Evolutionary conservation across 805 yeast species (phyloP).

Genomic region (Yamadazyma takamatsuzukensis): DNA sequence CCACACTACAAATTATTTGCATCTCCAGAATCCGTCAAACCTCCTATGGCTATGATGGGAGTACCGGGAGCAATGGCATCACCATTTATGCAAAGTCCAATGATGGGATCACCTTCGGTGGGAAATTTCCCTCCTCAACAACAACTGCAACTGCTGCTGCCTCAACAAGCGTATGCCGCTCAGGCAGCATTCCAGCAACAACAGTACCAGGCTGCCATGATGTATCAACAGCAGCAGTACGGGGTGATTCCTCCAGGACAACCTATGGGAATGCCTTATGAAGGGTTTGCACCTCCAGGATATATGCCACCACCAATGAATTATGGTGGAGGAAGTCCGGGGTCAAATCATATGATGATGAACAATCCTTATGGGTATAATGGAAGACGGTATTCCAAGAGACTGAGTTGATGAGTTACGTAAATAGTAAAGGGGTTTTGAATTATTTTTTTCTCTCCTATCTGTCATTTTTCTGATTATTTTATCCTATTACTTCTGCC

Average conservation of each 20-base stretch:
- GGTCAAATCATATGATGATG: slow-evolving; percentile 6
- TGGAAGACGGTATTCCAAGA: slow-evolving; percentile 15
- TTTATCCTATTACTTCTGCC: too few relatives aligned
- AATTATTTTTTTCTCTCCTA: not conserved
- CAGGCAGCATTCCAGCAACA: slow-evolving; percentile 35
- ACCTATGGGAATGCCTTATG: slow-evolving; percentile 14
- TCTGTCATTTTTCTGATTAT: not conserved
- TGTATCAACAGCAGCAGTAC: slow-evolving; percentile 32
- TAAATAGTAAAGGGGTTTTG: too few relatives aligned
- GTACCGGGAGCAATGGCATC: too few relatives aligned
- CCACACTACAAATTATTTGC: slow-evolving; percentile 54
- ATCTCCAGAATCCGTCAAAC: slow-evolving; percentile 21
- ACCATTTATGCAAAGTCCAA: slow-evolving; percentile 31
- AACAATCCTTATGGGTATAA: slow-evolving; percentile 4
- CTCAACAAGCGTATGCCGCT: slow-evolving; percentile 21
- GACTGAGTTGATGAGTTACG: slow-evolving; percentile 3
- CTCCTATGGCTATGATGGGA: slow-evolving; percentile 13
- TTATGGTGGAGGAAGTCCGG: slow-evolving; percentile 16
- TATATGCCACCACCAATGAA: slow-evolving; percentile 32
- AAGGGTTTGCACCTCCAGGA: slow-evolving; percentile 19
- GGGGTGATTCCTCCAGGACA: slow-evolving; percentile 31
- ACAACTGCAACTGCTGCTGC: slow-evolving; percentile 16
- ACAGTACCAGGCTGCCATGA: slow-evolving; percentile 35
- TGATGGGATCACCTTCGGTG: slow-evolving; percentile 20
- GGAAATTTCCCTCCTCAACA: slow-evolving; percentile 4